Evolutionary conservation across 805 yeast species (phyloP).

Genomic region (Candida insectorum): DNA sequence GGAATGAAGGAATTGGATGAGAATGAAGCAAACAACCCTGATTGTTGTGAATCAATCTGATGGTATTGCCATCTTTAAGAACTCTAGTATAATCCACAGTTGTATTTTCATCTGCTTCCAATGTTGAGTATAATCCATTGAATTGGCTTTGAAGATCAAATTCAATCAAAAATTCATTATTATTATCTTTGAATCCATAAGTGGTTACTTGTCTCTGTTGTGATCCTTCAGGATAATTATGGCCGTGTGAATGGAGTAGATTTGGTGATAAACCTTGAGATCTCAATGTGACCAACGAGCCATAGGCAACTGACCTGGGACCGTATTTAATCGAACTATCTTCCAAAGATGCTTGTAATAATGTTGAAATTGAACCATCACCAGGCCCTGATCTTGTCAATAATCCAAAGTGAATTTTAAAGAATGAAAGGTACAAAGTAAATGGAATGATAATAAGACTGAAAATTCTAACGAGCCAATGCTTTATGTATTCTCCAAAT

Average conservation of each 20-base stretch:
- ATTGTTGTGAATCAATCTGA: slow-evolving; percentile 67
- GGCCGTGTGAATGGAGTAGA: slow-evolving; percentile 84
- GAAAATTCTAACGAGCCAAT: slow-evolving; percentile 70
- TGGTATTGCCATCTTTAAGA: slow-evolving; percentile 58
- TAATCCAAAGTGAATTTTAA: slow-evolving; percentile 76
- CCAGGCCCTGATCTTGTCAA: slow-evolving; percentile 87
- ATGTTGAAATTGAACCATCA: slow-evolving; percentile 84
- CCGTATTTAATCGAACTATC: slow-evolving; percentile 64
- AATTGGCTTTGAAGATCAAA: slow-evolving; percentile 46
- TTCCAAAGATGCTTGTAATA: slow-evolving; percentile 82
- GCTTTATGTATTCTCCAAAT: slow-evolving; percentile 40
- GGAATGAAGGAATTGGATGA: slow-evolving; percentile 75
- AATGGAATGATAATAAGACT: slow-evolving; percentile 72
- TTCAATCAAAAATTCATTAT: slow-evolving; percentile 78
- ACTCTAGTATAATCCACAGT: slow-evolving; percentile 20
- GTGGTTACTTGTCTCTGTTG: slow-evolving; percentile 93
- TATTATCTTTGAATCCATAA: slow-evolving; percentile 82
- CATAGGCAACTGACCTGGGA: slow-evolving; percentile 62
- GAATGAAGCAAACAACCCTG: slow-evolving; percentile 81
- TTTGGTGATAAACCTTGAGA: slow-evolving; percentile 72
- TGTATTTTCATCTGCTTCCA: slow-evolving; percentile 19
- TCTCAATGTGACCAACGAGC: slow-evolving; percentile 62
- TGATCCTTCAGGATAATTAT: slow-evolving; percentile 86
- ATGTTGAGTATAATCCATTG: slow-evolving; percentile 27
- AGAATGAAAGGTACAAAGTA: slow-evolving; percentile 63